phyloP scores from a whole-genome alignment of 768 basidiomycete species.

The Lactarius vividus region DNA sequence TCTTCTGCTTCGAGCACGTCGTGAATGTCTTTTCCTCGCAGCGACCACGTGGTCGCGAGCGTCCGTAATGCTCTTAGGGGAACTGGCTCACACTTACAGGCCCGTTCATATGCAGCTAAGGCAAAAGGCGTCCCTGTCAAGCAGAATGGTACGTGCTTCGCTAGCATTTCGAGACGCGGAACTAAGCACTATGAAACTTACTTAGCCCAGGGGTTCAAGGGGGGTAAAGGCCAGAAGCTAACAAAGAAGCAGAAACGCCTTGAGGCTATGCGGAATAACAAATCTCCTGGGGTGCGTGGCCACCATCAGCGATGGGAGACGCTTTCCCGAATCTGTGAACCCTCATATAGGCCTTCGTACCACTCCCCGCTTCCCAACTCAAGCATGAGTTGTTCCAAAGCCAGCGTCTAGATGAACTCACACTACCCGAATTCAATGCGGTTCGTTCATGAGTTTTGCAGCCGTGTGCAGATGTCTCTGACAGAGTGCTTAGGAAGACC shows the following conservation, averaged over 20 bases:
- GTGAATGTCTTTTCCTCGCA: constrained; percentile 17
- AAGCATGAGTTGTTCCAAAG: constrained; percentile 43
- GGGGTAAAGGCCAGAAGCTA: constrained; percentile 10
- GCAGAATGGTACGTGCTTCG: constrained; percentile 16
- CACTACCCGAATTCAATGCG: constrained; percentile 44
- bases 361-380: constrained; percentile 41
- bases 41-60: constrained; percentile 1
- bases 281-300: constrained; percentile 23
- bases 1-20: background rate
- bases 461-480: background rate
- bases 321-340: background rate
- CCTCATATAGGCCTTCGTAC: constrained; percentile 41
- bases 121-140: constrained; percentile 15
- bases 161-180: background rate
- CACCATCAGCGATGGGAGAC: background rate
- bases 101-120: constrained; percentile 18
- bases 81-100: background rate
- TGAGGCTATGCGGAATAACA: constrained; percentile 14
- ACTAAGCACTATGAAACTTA: background rate
- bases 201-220: constrained; percentile 24
- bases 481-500: constrained; percentile 10
- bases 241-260: constrained; percentile 12
- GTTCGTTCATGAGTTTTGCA: constrained; percentile 34
- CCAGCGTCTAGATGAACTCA: constrained; percentile 36
- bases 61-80: constrained; percentile 2